A percentile compares a stretch with the other conserved stretches of the same genome.
These are phyloP conservation scores for Chaetomium sp. DNA, from an alignment of 2,329 filamentous ascomycete genomes.

Conservation along the genomic window DNA sequence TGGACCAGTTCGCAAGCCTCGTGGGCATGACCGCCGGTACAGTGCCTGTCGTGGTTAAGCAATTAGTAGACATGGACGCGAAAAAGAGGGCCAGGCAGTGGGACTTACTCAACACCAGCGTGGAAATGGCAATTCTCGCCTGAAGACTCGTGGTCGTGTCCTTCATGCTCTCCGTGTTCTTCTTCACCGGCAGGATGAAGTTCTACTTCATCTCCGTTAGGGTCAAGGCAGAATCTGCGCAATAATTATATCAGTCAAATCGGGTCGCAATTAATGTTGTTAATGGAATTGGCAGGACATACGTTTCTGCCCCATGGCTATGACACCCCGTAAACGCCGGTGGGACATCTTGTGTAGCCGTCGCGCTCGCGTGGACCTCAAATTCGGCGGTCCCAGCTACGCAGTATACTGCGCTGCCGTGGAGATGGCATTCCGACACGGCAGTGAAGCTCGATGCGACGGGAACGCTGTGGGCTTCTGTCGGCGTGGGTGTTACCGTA, in stretches of 20 bases:
- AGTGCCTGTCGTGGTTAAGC: slow-evolving; percentile 42
- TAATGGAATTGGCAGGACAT: slow-evolving; percentile 24
- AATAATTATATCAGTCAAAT: neutral
- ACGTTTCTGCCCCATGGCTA: slow-evolving; percentile 52
- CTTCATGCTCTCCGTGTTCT: slow-evolving; percentile 1
- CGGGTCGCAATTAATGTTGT: too few relatives aligned
- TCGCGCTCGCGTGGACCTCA: slow-evolving; percentile 41
- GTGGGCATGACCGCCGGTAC: slow-evolving; percentile 42
- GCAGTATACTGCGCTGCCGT: slow-evolving; percentile 38
- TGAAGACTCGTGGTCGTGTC: neutral
- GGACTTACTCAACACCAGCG: slow-evolving; percentile 62
- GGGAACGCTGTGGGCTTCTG: slow-evolving; percentile 7
- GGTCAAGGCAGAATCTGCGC: slow-evolving; percentile 9
- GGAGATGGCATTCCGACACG: slow-evolving; percentile 45
- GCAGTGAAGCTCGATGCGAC: slow-evolving; percentile 31
- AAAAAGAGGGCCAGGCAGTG: neutral
- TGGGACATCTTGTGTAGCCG: slow-evolving; percentile 49
- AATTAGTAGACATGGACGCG: neutral
- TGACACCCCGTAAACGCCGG: slow-evolving; percentile 61
- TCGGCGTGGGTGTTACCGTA: slow-evolving; percentile 10
- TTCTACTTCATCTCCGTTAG: slow-evolving; percentile 16
- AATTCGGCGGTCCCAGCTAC: slow-evolving; percentile 39
- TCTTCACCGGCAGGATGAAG: slow-evolving; percentile 9
- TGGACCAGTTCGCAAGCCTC: slow-evolving; percentile 40
- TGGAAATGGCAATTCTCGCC: slow-evolving; percentile 63